Conservation (phyloP, 176 grass and related monocot genomes). For the Panicum miliaceum region DNA sequence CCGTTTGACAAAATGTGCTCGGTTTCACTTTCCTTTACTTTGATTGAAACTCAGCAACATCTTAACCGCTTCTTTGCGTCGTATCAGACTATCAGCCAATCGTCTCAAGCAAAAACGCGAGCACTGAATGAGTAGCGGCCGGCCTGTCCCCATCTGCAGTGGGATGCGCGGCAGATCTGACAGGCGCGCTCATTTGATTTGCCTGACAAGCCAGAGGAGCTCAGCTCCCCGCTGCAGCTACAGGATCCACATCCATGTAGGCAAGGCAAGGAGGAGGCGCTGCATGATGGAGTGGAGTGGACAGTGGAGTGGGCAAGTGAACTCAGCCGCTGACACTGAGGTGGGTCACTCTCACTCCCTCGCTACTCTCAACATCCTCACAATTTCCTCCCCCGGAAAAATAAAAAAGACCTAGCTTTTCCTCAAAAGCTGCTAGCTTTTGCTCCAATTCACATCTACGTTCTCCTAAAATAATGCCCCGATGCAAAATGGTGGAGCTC, state of each 20-base stretch:
- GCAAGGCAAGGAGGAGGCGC: too few species aligned
- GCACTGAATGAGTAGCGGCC: not conserved
- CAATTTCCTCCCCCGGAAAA: not conserved
- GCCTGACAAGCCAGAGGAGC: conserved; percentile 48
- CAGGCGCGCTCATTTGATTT: conserved; percentile 41
- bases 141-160: not conserved
- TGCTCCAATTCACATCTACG: conserved; percentile 40
- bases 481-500: conserved; percentile 68
- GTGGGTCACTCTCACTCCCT: conserved; percentile 27
- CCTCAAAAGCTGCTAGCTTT: conserved; percentile 56
- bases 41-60: not conserved
- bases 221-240: conserved; percentile 48
- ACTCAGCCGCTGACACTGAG: conserved; percentile 30
- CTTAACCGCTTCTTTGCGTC: conserved; percentile 19
- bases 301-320: conserved; percentile 29
- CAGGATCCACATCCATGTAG: conserved; percentile 45
- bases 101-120: not conserved
- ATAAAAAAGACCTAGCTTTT: conserved; percentile 22
- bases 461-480: conserved; percentile 41
- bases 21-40: not conserved
- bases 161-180: conserved; percentile 45
- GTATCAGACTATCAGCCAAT: not conserved
- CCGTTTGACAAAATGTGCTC: not conserved
- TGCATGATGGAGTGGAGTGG: conserved; percentile 27
- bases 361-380: conserved; percentile 15